These are phyloP conservation scores for Emergomyces orientalis DNA, from an alignment of 2,329 filamentous ascomycete species.

Conservation along the genomic window DNA sequence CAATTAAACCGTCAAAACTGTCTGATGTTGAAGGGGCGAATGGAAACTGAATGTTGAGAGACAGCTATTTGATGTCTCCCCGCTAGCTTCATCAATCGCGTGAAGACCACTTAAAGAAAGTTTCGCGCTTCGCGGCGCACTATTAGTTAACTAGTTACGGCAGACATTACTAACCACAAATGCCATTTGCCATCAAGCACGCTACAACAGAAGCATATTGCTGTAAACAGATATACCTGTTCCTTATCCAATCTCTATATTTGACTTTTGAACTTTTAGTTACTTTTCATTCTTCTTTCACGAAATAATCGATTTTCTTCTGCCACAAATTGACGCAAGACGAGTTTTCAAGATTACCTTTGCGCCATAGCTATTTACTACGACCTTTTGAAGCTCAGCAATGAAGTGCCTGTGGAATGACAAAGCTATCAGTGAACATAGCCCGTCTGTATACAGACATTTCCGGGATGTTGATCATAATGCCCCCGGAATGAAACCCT, in stretches of 20 bases:
- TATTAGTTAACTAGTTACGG: not conserved
- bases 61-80: constrained; percentile 2
- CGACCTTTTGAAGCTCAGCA: not conserved
- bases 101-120: constrained; percentile 4
- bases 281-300: no score
- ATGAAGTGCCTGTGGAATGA: not conserved
- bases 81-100: constrained; percentile 5
- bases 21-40: not conserved
- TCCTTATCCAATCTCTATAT: no score
- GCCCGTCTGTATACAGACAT: not conserved
- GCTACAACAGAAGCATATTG: no score
- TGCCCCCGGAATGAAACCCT: no score
- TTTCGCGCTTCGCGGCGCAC: not conserved
- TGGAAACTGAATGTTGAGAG: not conserved
- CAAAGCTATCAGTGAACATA: not conserved
- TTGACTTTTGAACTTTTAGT: no score
- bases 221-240: no score
- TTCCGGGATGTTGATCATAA: not conserved
- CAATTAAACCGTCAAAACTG: not conserved
- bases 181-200: no score
- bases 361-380: no score
- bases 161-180: not conserved
- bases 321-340: not conserved
- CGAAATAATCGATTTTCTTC: not conserved
- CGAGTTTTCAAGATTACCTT: not conserved